Evolutionary conservation across 192 early-diverging fungal species (phyloP), one percentile per base, ranked within the genome.

Genomic region (Coemansia sp.): DNA sequence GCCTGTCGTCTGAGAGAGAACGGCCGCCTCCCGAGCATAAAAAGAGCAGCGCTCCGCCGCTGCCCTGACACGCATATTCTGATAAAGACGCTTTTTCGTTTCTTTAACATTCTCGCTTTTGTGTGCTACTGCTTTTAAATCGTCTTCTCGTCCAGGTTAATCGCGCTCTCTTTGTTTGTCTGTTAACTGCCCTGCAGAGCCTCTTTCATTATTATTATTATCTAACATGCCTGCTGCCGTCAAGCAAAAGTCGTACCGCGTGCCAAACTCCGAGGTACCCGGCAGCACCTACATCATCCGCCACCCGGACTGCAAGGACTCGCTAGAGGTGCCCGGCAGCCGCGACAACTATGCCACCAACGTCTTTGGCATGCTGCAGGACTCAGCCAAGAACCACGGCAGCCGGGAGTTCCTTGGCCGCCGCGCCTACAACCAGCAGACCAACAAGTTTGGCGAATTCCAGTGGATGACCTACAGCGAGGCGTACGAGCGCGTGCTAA

Each of bases 391-490:
- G 51, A 70, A 68, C 32, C 86, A 81, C 29, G 78, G 75, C 60
- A 78, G 89, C 63, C 74, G 70, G 31, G 85, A 86, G 38, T 92
- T 88, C 67, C 70, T 94, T 21, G 92, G 90, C 23, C 85, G 84
- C 50, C 89, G 92, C 59, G 67, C 85, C 2, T 84, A 84, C 67
- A 85, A 90, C 75, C 75, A 79, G 12, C 77, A 82, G 19, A 83
- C 89, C 12, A 86, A 88, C 69, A 84, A 78, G 25, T 87, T 86
- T 75, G 92, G 88, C 53, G 77, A 78, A 15, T 94, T 86, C 76
- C 77, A 84, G 19, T 94, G 91, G 91, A 78, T 88, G 67, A 90
- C 90, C 4, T 94, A 92, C 63, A 77, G 72, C 25, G 84, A 92
- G 65, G 85, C 86, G 53, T 82, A 79, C 68, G 75, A 87, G 44